Evolutionary conservation across 805 yeast genomes (phyloP).

Genomic region (Teunomyces aglyptinius): DNA sequence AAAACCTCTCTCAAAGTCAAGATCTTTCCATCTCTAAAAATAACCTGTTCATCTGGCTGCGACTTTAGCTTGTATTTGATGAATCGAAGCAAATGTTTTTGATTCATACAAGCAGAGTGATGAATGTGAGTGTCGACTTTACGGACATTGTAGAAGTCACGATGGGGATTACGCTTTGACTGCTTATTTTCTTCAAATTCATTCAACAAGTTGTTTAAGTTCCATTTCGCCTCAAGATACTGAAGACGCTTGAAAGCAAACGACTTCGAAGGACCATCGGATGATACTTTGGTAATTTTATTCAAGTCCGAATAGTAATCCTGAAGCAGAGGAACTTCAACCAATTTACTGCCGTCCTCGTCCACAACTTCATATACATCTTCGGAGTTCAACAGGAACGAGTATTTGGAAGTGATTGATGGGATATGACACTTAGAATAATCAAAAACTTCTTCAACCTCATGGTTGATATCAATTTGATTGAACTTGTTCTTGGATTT

Average conservation of each 20-base stretch:
- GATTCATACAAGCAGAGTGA: constrained; percentile 99
- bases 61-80: constrained; percentile 93
- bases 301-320: constrained; percentile 87
- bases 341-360: constrained; percentile 35
- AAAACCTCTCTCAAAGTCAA: constrained; percentile 88
- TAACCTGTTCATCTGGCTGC: constrained; percentile 82
- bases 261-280: constrained; percentile 95
- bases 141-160: constrained; percentile 95
- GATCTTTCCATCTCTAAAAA: constrained; percentile 87
- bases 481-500: constrained; percentile 59
- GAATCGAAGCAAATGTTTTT: constrained; percentile 90
- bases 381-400: constrained; percentile 51
- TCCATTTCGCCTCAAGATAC: constrained; percentile 96
- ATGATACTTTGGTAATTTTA: constrained; percentile 65
- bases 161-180: constrained; percentile 89
- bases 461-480: constrained; percentile 36
- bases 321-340: constrained; percentile 73
- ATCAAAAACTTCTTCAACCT: constrained; percentile 55
- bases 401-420: constrained; percentile 36
- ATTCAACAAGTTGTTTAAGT: constrained; percentile 79
- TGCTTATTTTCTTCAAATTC: constrained; percentile 92
- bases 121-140: constrained; percentile 98
- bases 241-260: constrained; percentile 93
- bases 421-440: constrained; percentile 58
- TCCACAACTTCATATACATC: constrained; percentile 69